Evolutionary conservation across 2,329 filamentous ascomycete species (phyloP).

Genomic region (Scedosporium aurantiacum): DNA sequence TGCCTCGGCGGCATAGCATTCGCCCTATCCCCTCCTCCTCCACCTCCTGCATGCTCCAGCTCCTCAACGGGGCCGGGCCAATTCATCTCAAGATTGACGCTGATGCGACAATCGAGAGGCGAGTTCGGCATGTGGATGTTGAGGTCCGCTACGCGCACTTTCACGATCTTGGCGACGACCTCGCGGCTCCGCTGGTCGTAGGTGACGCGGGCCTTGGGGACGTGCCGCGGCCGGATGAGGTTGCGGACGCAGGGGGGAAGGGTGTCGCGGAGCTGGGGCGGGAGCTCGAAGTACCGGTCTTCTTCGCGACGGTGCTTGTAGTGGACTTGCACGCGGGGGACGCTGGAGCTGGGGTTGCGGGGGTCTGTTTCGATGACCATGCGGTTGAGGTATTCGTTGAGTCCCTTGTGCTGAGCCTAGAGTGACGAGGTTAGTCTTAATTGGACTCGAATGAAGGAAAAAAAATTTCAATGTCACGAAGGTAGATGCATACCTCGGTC

Average conservation of each 20-base stretch:
- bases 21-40: constrained; percentile 22
- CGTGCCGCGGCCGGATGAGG: constrained; percentile 45
- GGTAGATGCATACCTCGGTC: constrained; percentile 56
- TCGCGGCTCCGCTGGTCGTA: constrained; percentile 61
- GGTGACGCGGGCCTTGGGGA: constrained; percentile 60
- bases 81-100: constrained; percentile 87
- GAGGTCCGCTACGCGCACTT: constrained; percentile 78
- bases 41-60: constrained; percentile 29
- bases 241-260: constrained; percentile 55
- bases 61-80: constrained; percentile 60
- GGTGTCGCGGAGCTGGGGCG: constrained; percentile 42
- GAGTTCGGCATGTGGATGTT: constrained; percentile 70
- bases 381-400: constrained; percentile 78
- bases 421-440: constrained; percentile 5
- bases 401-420: constrained; percentile 65
- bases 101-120: constrained; percentile 83
- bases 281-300: constrained; percentile 75
- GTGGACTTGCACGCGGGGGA: constrained; percentile 49
- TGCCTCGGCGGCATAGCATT: constrained; percentile 38
- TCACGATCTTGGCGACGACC: constrained; percentile 76
- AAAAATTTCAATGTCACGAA: not conserved
- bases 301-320: constrained; percentile 76
- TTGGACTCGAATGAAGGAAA: constrained; percentile 9
- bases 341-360: constrained; percentile 33
- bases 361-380: constrained; percentile 49